Conservation (phyloP, 2,329 filamentous ascomycete genomes). For the Clarireedia sp. region DNA sequence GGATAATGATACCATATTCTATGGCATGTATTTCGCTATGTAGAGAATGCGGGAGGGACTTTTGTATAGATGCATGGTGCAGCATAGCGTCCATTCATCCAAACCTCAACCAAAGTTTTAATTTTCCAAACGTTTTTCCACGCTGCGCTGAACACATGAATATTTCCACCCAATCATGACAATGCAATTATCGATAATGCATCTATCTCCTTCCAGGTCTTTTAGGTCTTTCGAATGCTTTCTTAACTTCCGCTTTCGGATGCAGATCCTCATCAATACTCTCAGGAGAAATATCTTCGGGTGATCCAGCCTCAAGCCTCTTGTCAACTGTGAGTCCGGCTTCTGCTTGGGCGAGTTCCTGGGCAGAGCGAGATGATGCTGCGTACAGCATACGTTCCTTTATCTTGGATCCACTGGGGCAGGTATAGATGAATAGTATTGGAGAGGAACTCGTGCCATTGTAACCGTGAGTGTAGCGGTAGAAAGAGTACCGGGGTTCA, state of each 20-base stretch:
- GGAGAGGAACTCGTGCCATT: slow-evolving; percentile 45
- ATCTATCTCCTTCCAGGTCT: slow-evolving; percentile 49
- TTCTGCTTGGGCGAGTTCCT: slow-evolving; percentile 57
- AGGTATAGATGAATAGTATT: slow-evolving; percentile 77
- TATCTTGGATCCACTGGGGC: slow-evolving; percentile 63
- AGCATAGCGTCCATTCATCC: slow-evolving; percentile 13
- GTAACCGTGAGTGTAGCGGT: slow-evolving; percentile 54
- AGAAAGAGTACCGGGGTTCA: slow-evolving; percentile 74
- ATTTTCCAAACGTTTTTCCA: neutral
- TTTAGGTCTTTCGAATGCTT: slow-evolving; percentile 70
- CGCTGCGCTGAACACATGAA: neutral
- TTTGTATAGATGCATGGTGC: slow-evolving; percentile 9
- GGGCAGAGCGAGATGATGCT: slow-evolving; percentile 57
- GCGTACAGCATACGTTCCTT: slow-evolving; percentile 84
- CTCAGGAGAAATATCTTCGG: slow-evolving; percentile 62
- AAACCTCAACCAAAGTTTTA: slow-evolving; percentile 4
- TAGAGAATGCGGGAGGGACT: neutral
- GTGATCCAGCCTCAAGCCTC: slow-evolving; percentile 61
- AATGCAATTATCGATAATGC: neutral
- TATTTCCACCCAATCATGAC: neutral
- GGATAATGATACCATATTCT: neutral
- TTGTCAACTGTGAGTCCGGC: slow-evolving; percentile 60
- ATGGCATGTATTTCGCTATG: neutral
- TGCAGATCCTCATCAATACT: slow-evolving; percentile 59
- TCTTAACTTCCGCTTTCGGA: slow-evolving; percentile 56